These are phyloP conservation scores for Amesomyces nigricolor DNA, from an alignment of 2,329 filamentous ascomycete species.

Conservation along the genomic window DNA sequence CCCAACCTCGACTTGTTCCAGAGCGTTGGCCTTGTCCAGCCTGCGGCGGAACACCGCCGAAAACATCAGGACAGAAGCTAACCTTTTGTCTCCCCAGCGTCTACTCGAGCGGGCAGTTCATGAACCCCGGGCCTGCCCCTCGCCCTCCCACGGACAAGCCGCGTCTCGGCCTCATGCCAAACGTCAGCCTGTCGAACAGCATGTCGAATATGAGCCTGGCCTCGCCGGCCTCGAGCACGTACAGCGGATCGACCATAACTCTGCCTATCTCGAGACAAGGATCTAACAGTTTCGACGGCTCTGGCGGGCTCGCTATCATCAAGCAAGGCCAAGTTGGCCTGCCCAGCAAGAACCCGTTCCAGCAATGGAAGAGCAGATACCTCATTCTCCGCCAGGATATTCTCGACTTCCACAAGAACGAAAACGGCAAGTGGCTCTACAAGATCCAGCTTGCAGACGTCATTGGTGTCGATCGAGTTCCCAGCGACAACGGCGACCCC, in stretches of 20 bases:
- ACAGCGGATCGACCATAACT: constrained; percentile 66
- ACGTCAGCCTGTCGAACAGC: constrained; percentile 54
- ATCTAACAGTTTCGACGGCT: constrained; percentile 52
- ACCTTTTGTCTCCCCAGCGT: constrained; percentile 36
- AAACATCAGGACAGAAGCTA: constrained; percentile 11
- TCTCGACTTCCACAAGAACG: constrained; percentile 89
- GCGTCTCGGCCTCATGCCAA: constrained; percentile 73
- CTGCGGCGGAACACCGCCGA: background rate
- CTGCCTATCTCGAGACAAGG: constrained; percentile 61
- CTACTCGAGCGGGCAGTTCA: constrained; percentile 66
- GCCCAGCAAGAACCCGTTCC: constrained; percentile 71
- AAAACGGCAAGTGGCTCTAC: constrained; percentile 81
- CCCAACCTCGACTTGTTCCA: background rate
- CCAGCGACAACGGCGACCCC: constrained; percentile 71
- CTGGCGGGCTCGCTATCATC: constrained; percentile 65
- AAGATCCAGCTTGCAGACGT: constrained; percentile 83
- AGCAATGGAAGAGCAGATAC: constrained; percentile 84
- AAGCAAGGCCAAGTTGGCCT: constrained; percentile 56
- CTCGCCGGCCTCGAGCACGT: constrained; percentile 56
- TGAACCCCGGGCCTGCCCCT: constrained; percentile 94
- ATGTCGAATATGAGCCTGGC: constrained; percentile 70
- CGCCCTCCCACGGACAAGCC: constrained; percentile 80
- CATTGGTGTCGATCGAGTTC: constrained; percentile 77
- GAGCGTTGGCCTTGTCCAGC: background rate
- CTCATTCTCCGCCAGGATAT: constrained; percentile 88